phyloP scores from a whole-genome alignment of 1,139 yeast genomes.

The Saccharomyces hybrid region DNA sequence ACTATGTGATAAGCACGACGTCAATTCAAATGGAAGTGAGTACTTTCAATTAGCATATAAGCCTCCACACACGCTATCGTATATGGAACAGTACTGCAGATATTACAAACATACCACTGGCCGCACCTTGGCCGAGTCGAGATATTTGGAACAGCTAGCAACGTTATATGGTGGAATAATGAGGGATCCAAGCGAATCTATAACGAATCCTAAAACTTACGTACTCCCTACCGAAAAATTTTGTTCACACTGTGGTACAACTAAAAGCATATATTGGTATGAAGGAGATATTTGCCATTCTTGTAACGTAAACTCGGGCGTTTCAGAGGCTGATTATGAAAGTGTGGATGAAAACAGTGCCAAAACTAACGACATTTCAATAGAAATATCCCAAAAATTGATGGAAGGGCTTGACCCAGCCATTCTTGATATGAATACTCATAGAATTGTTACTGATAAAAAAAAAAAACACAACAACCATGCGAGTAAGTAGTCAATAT shows the following conservation, averaged over 20 bases:
- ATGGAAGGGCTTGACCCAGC: too few species aligned
- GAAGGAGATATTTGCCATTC: conserved; percentile 14
- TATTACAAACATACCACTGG: conserved; percentile 8
- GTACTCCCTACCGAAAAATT: neutral
- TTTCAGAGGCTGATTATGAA: neutral
- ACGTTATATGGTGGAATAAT: neutral
- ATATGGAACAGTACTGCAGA: conserved; percentile 12
- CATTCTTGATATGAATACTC: too few species aligned
- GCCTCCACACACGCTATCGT: conserved; percentile 2
- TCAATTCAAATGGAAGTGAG: neutral
- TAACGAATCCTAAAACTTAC: neutral
- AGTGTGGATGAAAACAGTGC: too few species aligned
- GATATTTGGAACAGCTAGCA: conserved; percentile 10
- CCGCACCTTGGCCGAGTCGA: conserved; percentile 9
- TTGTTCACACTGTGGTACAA: conserved; percentile 14
- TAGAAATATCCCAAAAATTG: neutral
- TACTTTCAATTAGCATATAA: conserved; percentile 7
- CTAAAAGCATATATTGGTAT: conserved; percentile 17
- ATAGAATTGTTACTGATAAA: too few species aligned
- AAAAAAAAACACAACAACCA: too few species aligned
- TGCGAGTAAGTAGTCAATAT: too few species aligned
- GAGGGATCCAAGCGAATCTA: neutral
- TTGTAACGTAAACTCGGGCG: conserved; percentile 12
- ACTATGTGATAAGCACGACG: conserved; percentile 16
- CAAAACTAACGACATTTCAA: too few species aligned